A percentile compares a stretch with the other conserved stretches of the same genome.
Evolutionary conservation across 139 green algal genomes (phyloP).

Genomic region (Coccomyxa sp.): DNA sequence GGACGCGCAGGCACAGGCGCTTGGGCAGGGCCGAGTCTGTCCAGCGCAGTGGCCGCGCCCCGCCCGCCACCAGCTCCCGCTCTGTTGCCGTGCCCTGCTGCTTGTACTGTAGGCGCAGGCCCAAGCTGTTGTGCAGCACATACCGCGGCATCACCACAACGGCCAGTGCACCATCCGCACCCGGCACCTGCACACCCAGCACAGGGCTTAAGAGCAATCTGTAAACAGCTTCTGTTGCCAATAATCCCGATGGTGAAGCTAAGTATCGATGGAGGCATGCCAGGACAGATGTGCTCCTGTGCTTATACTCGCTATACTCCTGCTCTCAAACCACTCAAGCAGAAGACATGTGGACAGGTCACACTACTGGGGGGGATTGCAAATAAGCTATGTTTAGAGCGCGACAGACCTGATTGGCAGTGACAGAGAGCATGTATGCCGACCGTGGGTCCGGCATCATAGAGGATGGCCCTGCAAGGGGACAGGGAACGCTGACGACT

Average conservation of each 20-base stretch:
- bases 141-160: slow-evolving; percentile 74
- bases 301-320: too few species aligned
- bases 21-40: slow-evolving; percentile 39
- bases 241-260: background rate
- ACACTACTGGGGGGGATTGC: too few species aligned
- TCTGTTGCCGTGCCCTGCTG: slow-evolving; percentile 43
- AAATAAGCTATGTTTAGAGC: too few species aligned
- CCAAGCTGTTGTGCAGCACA: slow-evolving; percentile 66
- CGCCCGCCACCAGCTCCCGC: slow-evolving; percentile 35
- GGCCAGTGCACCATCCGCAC: slow-evolving; percentile 37
- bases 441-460: slow-evolving; percentile 6
- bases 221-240: too few species aligned
- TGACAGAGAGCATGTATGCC: slow-evolving; percentile 24
- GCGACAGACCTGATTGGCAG: slow-evolving; percentile 18
- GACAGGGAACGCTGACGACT: slow-evolving; percentile 33
- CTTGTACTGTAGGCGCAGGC: slow-evolving; percentile 51
- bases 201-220: background rate
- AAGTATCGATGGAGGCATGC: too few species aligned
- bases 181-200: slow-evolving; percentile 21
- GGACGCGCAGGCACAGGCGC: slow-evolving; percentile 59
- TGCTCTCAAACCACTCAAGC: too few species aligned
- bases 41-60: slow-evolving; percentile 56
- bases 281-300: too few species aligned
- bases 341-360: too few species aligned
- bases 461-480: slow-evolving; percentile 7